Evolutionary conservation across 257 asterid species (phyloP), one percentile per base, ranked within the genome.

Genomic region (Primulina huaijiensis): DNA sequence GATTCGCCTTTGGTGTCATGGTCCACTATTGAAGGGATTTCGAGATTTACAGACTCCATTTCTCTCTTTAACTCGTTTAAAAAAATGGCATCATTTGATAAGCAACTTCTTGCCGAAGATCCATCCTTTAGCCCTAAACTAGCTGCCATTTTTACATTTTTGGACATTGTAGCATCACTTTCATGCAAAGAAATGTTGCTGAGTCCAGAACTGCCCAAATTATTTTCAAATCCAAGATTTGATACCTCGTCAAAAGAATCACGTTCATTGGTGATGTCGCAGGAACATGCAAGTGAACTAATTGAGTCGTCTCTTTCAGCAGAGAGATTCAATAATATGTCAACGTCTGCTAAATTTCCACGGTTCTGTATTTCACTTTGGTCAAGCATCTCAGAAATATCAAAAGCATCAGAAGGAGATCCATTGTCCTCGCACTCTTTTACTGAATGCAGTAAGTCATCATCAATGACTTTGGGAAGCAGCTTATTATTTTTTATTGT

Each of bases 51-150:
- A 69, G 61, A 60, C 65, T 67, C 82, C 59, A 29, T n/a, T 57
- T 68, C 81, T 75, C 60, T 74, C 20, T 73, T 58, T 12, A 57
- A 56, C 70, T 75, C 82, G 37, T 64, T 68, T 71, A 63, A 34
- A 64, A 70, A 65, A 77, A 74, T 76, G 68, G 8, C 71, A 64
- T 74, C 81, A 37, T 76, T 75, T 56, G 69, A 73, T 60, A 82
- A 73, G 80, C 83, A 76, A 80, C 78, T 82, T 68, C 71, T 88
- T 23, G 53, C 76, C 50, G 77, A 78, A 46, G 34, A 60, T 66
- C 61, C 87, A 72, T 71, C 73, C 67, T 72, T 82, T 57, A 72
- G 71, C 55, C 60, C 43, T 25, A 62, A 66, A 73, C 59, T 56
- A 50, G 69, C 64, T 10, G 70, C 66, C 74, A 59, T 63, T 17